phyloP scores from a whole-genome alignment of 2,329 filamentous ascomycete species.

The Hirsutella thompsonii region DNA sequence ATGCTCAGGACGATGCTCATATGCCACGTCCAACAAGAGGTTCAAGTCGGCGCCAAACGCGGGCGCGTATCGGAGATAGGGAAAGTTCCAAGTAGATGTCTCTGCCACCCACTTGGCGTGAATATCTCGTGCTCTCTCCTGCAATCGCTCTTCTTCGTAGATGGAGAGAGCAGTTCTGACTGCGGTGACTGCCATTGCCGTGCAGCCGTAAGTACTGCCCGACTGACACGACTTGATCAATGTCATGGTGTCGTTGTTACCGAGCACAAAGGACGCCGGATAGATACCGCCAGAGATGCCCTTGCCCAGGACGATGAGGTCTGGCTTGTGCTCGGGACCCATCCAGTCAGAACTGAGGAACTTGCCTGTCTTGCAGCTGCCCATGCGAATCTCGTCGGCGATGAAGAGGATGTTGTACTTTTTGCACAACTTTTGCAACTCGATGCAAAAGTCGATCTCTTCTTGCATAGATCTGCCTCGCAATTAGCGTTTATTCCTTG shows the following conservation, averaged over 20 bases:
- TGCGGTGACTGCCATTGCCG: conserved; percentile 5
- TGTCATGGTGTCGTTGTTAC: conserved; percentile 5
- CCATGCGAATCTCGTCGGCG: conserved; percentile 11
- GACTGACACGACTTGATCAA: conserved; percentile 4
- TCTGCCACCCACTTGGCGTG: conserved; percentile 4
- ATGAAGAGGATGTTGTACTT: conserved; percentile 9
- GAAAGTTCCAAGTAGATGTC: conserved; percentile 5
- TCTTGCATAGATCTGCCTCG: background rate
- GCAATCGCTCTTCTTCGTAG: conserved; percentile 6
- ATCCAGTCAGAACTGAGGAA: conserved; percentile 9
- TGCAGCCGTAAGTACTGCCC: conserved; percentile 6
- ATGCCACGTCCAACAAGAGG: conserved; percentile 1
- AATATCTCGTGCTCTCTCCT: conserved; percentile 4
- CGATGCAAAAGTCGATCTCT: too few relatives aligned
- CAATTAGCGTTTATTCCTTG: too few relatives aligned
- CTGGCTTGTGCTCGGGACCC: conserved; percentile 10
- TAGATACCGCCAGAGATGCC: conserved; percentile 8
- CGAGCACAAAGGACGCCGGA: conserved; percentile 8
- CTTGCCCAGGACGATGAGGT: conserved; percentile 11
- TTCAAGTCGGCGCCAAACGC: conserved; percentile 6
- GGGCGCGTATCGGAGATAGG: conserved; percentile 4
- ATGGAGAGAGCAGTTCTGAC: conserved; percentile 2
- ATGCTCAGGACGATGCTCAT: too few relatives aligned
- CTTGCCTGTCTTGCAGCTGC: conserved; percentile 11
- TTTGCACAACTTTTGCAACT: background rate